Evolutionary conservation across 192 early-diverging fungal species (phyloP).

Genomic region (Coemansia sp.): DNA sequence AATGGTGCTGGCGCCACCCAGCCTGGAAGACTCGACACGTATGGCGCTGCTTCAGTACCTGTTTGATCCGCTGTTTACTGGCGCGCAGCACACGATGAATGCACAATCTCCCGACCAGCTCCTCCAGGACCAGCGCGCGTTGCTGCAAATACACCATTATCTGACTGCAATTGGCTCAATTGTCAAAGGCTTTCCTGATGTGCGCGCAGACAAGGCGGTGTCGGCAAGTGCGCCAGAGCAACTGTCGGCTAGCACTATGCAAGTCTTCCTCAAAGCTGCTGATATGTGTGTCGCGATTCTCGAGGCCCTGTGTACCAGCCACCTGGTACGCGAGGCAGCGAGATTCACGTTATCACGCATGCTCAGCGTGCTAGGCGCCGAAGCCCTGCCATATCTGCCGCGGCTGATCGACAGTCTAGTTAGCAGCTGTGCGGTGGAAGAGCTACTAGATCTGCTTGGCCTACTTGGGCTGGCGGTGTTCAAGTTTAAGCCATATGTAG

Average conservation of each 20-base stretch:
- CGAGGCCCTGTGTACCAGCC: conserved; percentile 60
- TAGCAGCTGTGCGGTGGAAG: conserved; percentile 70
- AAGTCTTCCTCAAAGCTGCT: conserved; percentile 78
- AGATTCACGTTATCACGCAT: conserved; percentile 82
- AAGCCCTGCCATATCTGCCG: conserved; percentile 78
- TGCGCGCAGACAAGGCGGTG: conserved; percentile 43
- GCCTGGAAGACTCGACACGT: conserved; percentile 67
- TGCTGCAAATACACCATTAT: conserved; percentile 77
- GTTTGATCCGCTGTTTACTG: conserved; percentile 73
- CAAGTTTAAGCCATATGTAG: conserved; percentile 79
- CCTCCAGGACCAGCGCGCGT: conserved; percentile 65
- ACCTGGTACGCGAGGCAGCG: conserved; percentile 68
- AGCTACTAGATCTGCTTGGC: conserved; percentile 81
- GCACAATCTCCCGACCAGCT: conserved; percentile 52
- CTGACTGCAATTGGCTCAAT: conserved; percentile 83
- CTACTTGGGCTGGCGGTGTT: conserved; percentile 82
- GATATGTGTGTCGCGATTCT: conserved; percentile 73
- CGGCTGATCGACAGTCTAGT: conserved; percentile 76
- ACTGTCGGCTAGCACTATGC: conserved; percentile 44
- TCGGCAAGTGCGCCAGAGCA: conserved; percentile 37
- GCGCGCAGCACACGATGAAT: conserved; percentile 73
- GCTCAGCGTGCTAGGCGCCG: conserved; percentile 81
- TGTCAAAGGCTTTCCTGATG: conserved; percentile 72
- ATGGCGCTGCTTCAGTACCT: conserved; percentile 67
- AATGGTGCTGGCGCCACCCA: conserved; percentile 81